Conservation (phyloP, 2,329 filamentous ascomycete species). For the Trichophyton schoenleinii region DNA sequence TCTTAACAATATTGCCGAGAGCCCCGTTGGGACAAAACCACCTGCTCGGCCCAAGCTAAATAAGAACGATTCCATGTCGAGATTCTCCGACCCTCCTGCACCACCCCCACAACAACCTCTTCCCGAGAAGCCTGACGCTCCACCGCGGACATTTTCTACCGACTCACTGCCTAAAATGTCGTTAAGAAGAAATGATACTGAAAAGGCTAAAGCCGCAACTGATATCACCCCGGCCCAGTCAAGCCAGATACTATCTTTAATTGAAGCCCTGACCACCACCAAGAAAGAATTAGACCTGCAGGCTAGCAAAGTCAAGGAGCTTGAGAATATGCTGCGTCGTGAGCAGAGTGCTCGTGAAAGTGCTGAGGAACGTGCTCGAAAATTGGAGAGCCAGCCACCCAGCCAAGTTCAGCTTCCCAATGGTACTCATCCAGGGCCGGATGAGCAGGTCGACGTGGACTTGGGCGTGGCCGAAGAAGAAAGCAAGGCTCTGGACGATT, state of each 20-base stretch:
- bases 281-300: conserved; percentile 83
- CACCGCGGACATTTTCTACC: conserved; percentile 31
- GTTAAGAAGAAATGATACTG: conserved; percentile 62
- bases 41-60: conserved; percentile 35
- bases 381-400: conserved; percentile 49
- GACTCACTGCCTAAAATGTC: conserved; percentile 39
- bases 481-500: background rate
- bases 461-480: background rate
- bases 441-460: background rate
- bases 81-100: conserved; percentile 86
- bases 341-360: conserved; percentile 71
- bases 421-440: background rate
- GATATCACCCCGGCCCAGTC: conserved; percentile 23
- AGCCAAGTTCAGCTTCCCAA: background rate
- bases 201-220: conserved; percentile 47
- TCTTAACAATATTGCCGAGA: background rate
- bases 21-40: conserved; percentile 25
- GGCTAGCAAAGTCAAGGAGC: conserved; percentile 60
- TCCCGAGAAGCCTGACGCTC: conserved; percentile 76
- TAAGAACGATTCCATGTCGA: conserved; percentile 62
- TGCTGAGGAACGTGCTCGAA: conserved; percentile 69
- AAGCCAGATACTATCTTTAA: conserved; percentile 69
- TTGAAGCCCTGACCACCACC: conserved; percentile 69
- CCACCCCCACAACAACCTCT: conserved; percentile 87
- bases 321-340: conserved; percentile 64